These are phyloP conservation scores for Nectriaceae sp. DNA, from an alignment of 2,329 filamentous ascomycete genomes.

Conservation along the genomic window DNA sequence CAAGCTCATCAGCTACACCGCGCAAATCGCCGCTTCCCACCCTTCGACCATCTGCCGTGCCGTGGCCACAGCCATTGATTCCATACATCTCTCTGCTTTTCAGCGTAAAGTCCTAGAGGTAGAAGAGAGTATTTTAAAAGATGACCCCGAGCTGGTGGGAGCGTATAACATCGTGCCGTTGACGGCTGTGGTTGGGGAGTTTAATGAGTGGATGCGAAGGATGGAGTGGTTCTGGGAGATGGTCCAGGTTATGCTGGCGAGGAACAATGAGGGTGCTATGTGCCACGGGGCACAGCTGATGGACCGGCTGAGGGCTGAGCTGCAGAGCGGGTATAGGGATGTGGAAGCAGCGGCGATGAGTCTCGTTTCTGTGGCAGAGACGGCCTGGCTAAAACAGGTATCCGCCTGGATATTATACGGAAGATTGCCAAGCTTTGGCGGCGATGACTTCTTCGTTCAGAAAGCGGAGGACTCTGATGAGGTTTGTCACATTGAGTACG, in stretches of 20 bases:
- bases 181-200: conserved; percentile 80
- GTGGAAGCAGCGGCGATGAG: conserved; percentile 76
- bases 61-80: conserved; percentile 75
- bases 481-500: conserved; percentile 31
- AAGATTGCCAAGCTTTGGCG: conserved; percentile 73
- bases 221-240: conserved; percentile 86
- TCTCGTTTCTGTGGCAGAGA: conserved; percentile 78
- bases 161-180: conserved; percentile 93
- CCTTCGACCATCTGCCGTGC: conserved; percentile 83
- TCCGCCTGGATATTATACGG: conserved; percentile 92
- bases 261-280: conserved; percentile 33
- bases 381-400: conserved; percentile 87
- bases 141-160: conserved; percentile 79
- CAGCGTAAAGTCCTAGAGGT: conserved; percentile 83
- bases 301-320: conserved; percentile 71
- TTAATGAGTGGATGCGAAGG: conserved; percentile 81
- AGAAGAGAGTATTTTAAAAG: conserved; percentile 73
- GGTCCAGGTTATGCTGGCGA: conserved; percentile 64
- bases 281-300: conserved; percentile 76
- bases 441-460: conserved; percentile 84
- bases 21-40: conserved; percentile 69
- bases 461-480: conserved; percentile 45
- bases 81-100: conserved; percentile 76
- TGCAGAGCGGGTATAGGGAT: conserved; percentile 86
- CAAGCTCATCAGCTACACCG: conserved; percentile 66